These are phyloP conservation scores for Kodamaea suecica DNA, from an alignment of 1,139 yeast species.

Conservation along the genomic window DNA sequence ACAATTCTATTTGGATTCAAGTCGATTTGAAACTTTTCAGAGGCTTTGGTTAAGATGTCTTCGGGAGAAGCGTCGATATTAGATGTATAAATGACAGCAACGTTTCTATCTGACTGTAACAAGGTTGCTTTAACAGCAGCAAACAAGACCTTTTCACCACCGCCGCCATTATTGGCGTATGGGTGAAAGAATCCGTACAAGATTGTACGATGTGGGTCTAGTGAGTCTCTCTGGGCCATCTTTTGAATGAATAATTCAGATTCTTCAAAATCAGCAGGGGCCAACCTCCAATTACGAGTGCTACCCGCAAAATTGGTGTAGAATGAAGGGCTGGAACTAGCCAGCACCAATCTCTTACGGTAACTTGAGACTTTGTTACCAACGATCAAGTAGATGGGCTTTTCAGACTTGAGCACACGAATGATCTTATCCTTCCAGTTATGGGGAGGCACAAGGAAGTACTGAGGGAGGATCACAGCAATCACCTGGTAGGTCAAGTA, in stretches of 20 bases:
- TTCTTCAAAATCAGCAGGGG: constrained; percentile 30
- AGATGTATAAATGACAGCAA: constrained; percentile 79
- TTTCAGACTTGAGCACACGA: constrained; percentile 32
- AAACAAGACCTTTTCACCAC: constrained; percentile 97
- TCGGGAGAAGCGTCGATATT: constrained; percentile 52
- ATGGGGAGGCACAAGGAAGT: constrained; percentile 44
- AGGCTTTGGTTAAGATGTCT: constrained; percentile 56
- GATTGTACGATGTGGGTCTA: constrained; percentile 39
- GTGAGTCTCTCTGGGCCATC: constrained; percentile 35
- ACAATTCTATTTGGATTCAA: constrained; percentile 56
- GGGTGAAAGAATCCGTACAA: constrained; percentile 93
- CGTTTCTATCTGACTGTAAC: constrained; percentile 42
- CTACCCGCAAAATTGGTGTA: constrained; percentile 45
- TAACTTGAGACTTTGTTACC: constrained; percentile 42
- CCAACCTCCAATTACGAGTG: constrained; percentile 29
- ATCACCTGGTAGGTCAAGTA: constrained; percentile 18
- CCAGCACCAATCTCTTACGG: constrained; percentile 54
- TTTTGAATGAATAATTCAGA: constrained; percentile 24
- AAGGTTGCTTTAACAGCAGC: constrained; percentile 81
- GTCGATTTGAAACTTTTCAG: constrained; percentile 59
- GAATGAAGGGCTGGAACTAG: constrained; percentile 46
- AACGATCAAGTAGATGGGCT: constrained; percentile 35
- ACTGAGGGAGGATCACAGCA: constrained; percentile 32
- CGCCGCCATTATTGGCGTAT: constrained; percentile 94
- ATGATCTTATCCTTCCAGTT: constrained; percentile 41